Base-by-base conservation (phyloP, 768 basidiomycete species). In the Xerocomellus dryophilus region DNA sequence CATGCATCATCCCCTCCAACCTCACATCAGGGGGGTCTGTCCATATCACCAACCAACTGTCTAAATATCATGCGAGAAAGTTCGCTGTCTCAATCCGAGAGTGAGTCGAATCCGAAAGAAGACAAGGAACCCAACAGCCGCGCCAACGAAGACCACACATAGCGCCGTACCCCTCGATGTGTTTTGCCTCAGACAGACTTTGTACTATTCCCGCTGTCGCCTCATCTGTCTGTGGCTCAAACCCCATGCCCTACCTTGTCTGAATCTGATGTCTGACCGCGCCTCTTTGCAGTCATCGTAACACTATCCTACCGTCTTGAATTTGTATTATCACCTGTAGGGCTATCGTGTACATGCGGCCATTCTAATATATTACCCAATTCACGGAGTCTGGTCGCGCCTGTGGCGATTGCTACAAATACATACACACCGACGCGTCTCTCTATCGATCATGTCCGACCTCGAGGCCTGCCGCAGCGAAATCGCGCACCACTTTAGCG, bases 1-100 rank as follows among this genome's bases (percentile, higher is more conserved):
- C 93, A 96, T 73, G 92, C 92, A 43, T 88, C 90, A 21, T 85
- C 85, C 32, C 84, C 89, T 11, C 80, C 81, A 47, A 72, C 68
- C 23, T 74, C 74, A 45, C 78, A 78, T 59, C 80, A 81, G 55
- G 73, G 77, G 49, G 73, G 77, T 41, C 75, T 89, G 40, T 88
- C 86, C 25, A 76, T 86, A 54, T 90, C 88, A 17, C 88, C 88
- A n/a, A 88, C 85, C 23, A 86, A 83, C 59, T 78, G 81, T 8
- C 78, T 79, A 39, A 85, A 81, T 62, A 81, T 85, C 1, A 76
- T 83, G 50, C 86, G 85, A 67, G 88, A 91, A 61, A 76, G 77
- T 45, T 71, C 74, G 6, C 57, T 78, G 40, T 71, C 71, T 3
- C 64, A 71, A 4, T 67, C 64, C 12, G 63, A 63, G 29, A 53